Evolutionary conservation across 371 early-diverging fungal species (phyloP), one percentile per base, ranked within the genome.

Genomic region (Blakeslea trispora): DNA sequence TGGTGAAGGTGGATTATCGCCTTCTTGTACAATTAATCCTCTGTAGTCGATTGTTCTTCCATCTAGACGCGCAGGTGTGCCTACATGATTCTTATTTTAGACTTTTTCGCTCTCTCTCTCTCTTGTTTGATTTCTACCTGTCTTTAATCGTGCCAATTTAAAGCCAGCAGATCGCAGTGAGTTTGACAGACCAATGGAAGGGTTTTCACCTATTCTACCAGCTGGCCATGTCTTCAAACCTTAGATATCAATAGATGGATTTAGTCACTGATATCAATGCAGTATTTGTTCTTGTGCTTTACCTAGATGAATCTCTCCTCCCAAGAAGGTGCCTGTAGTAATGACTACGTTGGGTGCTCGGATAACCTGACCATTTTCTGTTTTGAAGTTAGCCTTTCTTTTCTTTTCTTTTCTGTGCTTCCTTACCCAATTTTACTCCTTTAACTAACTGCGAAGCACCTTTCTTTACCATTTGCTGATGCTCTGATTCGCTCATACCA

Each of bases 301-400:
- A 71, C 81, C 88, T 42, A 91, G 81, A 72, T 89, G 90, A 55
- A 93, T 93, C 53, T 92, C 92, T 42, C 93, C 93, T 40, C 87
- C 82, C 47, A 93, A 74, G 61, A 93, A 93, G 13, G 93, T 93
- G 15, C 93, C 93, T 4, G 93, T 93, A 1, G 93, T 91, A 15
- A 93, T 88, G 0, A 93, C 77, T 3, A 93, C 87, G 45, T 85
- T 87, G 4, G 81, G 78, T n/a, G 91, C 80, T 54, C 77, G 69
- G 35, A 92, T 83, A 5, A 79, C 68, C 45, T 88, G 84, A 14
- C 91, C 89, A 35, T 79, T 75, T 32, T 86, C 87, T 85, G 66
- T 9, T 3, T 19, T 13, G 14, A 15, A 10, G 3, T 42, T 18
- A 23, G n/a, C n/a, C n/a, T n/a, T n/a, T n/a, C n/a, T n/a, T n/a